Base-by-base conservation (phyloP, 257 asterid genomes). In the Lithospermum erythrorhizon region DNA sequence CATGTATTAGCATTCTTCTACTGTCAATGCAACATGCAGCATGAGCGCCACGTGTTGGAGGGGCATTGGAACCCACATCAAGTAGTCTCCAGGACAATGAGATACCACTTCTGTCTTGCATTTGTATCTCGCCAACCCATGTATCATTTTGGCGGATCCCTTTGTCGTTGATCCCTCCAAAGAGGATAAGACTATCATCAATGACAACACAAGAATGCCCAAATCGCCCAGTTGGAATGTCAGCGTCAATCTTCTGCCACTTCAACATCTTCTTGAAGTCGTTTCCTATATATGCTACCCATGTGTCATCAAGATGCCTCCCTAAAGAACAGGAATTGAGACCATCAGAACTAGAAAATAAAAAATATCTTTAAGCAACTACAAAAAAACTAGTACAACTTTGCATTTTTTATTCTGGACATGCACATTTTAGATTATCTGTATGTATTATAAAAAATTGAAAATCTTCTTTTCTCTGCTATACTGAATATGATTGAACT, bases 41-140 rank as follows among this genome's bases (percentile, higher is more conserved):
- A 54, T 91, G 98, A 58, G 98, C 98, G 0, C 98, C 98, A 11
- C 98, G 80, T 0, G 98, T 93, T 3, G 87, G 85, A 24, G 96
- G 93, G 9, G 69, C 78, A 21, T 62, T 53, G 2, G 82, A 51
- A 54, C 79, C 84, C 0, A 82, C 75, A 18, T 85, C 85, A 23
- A 90, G 93, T 22, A 81, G 82, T 59, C 76, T 65, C 98, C 98
- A 90, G 14, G 94, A 80, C 64, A 90, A 67, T 8, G 91, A 72
- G 52, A 77, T 45, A n/a, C 75, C 81, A 9, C 59, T 67, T 19
- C 72, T 68, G 62, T 78, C 84, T 1, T 81, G 78, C 27, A 68
- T 21, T 0, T 65, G 62, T 1, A 85, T 72, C 48, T 72, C 81
- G 7, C 95, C 95, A 7, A 86, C 49, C 96, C 96, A 90, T 3